Evolutionary conservation across 192 early-diverging fungal genomes (phyloP), one percentile per base, ranked within the genome.

Genomic region (Gryganskiella cystojenkinii): DNA sequence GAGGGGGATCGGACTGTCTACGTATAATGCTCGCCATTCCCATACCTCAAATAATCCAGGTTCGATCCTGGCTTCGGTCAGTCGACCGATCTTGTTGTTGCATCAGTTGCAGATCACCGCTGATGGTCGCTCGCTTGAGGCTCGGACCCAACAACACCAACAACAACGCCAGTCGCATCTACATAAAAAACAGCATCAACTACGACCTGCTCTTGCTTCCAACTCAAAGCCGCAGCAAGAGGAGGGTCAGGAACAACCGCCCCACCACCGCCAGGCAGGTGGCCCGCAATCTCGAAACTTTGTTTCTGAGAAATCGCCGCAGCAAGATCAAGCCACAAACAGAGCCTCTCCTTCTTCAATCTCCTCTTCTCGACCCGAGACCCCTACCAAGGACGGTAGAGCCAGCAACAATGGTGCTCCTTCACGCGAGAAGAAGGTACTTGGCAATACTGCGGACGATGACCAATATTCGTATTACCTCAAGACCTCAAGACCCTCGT

Each of bases 1-100:
- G 24, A 51, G 76, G 6, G 67, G 70, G 4, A 25, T 70, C 2
- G 76, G 76, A 8, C 50, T 56, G 34, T 49, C 67, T 0, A 27
- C n/a, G 13, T 75, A 75, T 20, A 13, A 59, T 19, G n/a, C 63
- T 3, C 47, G 49, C 24, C n/a, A 34, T 0, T 52, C 62, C 6
- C 17, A n/a, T 20, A 1, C n/a, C 47, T 52, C 4, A 19, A 24
- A n/a, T n/a, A 40, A 58, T n/a, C 22, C 9, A 20, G 56, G 51
- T 14, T 2, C 15, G 0, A 73, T 73, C 33, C 24, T 73, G 30
- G 31, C 30, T 8, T 65, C 50, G 15, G 71, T 73, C 30, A 73
- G 71, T 28, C 19, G 17, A 15, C 56, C 62, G 17, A 73, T 73
- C 24, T 46, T 73, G 56, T 40, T 17, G 2, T 4, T 44, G 1